phyloP scores from a whole-genome alignment of 2,329 filamentous ascomycete species.

The Cladophialophora exuberans region DNA sequence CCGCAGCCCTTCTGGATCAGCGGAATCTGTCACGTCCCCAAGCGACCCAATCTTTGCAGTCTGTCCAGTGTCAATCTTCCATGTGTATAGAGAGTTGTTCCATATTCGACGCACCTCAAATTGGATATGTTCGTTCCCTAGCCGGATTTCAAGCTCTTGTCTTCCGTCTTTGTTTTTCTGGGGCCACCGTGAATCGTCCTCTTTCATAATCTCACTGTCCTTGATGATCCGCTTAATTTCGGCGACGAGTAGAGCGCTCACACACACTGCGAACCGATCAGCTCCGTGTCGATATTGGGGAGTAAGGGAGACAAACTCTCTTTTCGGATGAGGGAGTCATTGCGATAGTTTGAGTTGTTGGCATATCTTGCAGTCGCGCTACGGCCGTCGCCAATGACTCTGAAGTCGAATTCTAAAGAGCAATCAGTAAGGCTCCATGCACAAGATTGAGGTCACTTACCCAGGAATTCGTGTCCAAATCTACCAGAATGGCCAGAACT shows the following conservation, averaged over 20 bases:
- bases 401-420: slow-evolving; percentile 86
- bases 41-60: slow-evolving; percentile 98
- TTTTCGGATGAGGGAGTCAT: slow-evolving; percentile 98
- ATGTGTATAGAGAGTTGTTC: background rate
- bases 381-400: slow-evolving; percentile 86
- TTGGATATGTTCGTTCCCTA: slow-evolving; percentile 94
- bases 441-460: slow-evolving; percentile 51
- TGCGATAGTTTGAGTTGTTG: slow-evolving; percentile 99
- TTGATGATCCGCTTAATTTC: slow-evolving; percentile 98
- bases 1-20: slow-evolving; percentile 90
- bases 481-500: slow-evolving; percentile 97
- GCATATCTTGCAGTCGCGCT: slow-evolving; percentile 95
- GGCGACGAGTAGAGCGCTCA: slow-evolving; percentile 84
- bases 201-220: slow-evolving; percentile 95
- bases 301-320: slow-evolving; percentile 67
- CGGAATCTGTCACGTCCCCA: slow-evolving; percentile 93
- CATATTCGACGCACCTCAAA: slow-evolving; percentile 73
- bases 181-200: slow-evolving; percentile 98
- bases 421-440: slow-evolving; percentile 21
- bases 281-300: background rate
- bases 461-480: slow-evolving; percentile 97
- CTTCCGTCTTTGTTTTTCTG: slow-evolving; percentile 99
- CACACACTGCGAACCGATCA: slow-evolving; percentile 72
- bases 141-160: slow-evolving; percentile 91
- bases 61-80: slow-evolving; percentile 50